phyloP scores from a whole-genome alignment of 2,329 filamentous ascomycete genomes.

The Colletotrichum acutatum region DNA sequence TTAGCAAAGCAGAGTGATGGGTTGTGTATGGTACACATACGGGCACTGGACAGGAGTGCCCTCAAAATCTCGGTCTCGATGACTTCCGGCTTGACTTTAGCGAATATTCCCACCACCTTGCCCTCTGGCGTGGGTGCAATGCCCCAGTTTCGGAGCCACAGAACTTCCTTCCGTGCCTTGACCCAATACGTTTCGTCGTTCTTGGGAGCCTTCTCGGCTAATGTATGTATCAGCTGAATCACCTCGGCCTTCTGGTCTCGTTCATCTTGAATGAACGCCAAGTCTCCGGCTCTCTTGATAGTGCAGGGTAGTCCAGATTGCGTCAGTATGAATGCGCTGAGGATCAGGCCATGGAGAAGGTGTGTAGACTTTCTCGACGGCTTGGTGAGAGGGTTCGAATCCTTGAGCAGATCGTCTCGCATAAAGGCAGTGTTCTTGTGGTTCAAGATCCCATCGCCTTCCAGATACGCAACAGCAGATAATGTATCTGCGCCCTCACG shows the following conservation, averaged over 20 bases:
- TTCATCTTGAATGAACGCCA: conserved; percentile 71
- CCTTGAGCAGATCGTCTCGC: conserved; percentile 64
- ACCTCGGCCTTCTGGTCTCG: conserved; percentile 73
- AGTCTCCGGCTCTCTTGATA: conserved; percentile 67
- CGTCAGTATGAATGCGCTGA: conserved; percentile 68
- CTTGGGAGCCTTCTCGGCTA: conserved; percentile 61
- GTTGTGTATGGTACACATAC: conserved; percentile 56
- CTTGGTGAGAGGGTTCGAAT: conserved; percentile 72
- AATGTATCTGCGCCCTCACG: conserved; percentile 59
- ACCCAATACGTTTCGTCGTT: conserved; percentile 74
- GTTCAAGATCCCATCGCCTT: conserved; percentile 47
- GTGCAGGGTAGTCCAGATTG: conserved; percentile 61
- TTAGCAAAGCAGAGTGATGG: not conserved
- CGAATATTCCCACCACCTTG: conserved; percentile 70
- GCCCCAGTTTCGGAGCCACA: conserved; percentile 82
- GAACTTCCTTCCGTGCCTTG: conserved; percentile 68
- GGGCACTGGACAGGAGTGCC: conserved; percentile 68
- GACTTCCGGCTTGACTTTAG: conserved; percentile 67
- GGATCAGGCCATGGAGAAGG: conserved; percentile 71
- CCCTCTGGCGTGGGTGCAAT: conserved; percentile 51
- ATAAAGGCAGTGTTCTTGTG: conserved; percentile 56
- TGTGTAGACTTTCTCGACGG: conserved; percentile 66
- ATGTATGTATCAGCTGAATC: conserved; percentile 65
- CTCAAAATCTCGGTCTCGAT: conserved; percentile 80
- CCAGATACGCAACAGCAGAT: conserved; percentile 45